Percentiles rank a stretch among this genome's conserved stretches.
These are phyloP conservation scores for Phaeosphaeriaceae sp. DNA, from an alignment of 2,329 filamentous ascomycete genomes.

Conservation along the genomic window DNA sequence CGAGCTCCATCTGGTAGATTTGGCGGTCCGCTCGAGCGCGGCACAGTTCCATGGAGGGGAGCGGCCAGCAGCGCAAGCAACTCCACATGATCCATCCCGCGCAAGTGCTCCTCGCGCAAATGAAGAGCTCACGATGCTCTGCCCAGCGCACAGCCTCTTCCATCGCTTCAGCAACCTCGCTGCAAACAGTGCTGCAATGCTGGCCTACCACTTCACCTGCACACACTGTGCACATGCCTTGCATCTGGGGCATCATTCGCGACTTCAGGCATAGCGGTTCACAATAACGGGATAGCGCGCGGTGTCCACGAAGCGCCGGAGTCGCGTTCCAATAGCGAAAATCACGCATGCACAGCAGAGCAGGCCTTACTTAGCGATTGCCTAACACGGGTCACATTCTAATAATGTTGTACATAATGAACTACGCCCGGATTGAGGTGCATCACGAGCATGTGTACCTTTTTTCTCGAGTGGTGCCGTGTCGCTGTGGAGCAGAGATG, in stretches of 20 bases:
- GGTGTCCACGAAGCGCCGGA: slow-evolving; percentile 1
- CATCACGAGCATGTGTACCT: slow-evolving; percentile 1
- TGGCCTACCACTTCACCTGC: not conserved
- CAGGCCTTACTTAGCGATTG: slow-evolving; percentile 10
- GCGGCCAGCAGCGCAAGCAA: slow-evolving; percentile 9
- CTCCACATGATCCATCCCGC: not conserved
- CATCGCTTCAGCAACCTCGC: slow-evolving; percentile 3
- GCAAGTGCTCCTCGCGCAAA: not conserved
- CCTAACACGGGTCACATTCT: not conserved
- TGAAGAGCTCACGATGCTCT: slow-evolving; percentile 11
- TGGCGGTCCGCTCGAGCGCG: not conserved
- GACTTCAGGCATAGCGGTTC: slow-evolving; percentile 5
- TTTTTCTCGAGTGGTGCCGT: not conserved
- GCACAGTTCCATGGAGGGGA: slow-evolving; percentile 7
- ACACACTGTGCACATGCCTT: not conserved
- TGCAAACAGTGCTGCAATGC: not conserved
- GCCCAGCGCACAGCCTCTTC: slow-evolving; percentile 22
- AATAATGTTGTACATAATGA: slow-evolving; percentile 1
- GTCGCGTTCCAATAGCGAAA: slow-evolving; percentile 39
- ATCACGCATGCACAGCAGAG: slow-evolving; percentile 36
- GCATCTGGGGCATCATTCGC: slow-evolving; percentile 5
- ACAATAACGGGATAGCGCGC: slow-evolving; percentile 11
- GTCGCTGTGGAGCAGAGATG: not conserved
- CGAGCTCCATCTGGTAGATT: not conserved
- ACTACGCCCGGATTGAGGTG: not conserved